Evolutionary conservation across 192 early-diverging fungal species (phyloP).

Genomic region (Lobosporangium transversale): DNA sequence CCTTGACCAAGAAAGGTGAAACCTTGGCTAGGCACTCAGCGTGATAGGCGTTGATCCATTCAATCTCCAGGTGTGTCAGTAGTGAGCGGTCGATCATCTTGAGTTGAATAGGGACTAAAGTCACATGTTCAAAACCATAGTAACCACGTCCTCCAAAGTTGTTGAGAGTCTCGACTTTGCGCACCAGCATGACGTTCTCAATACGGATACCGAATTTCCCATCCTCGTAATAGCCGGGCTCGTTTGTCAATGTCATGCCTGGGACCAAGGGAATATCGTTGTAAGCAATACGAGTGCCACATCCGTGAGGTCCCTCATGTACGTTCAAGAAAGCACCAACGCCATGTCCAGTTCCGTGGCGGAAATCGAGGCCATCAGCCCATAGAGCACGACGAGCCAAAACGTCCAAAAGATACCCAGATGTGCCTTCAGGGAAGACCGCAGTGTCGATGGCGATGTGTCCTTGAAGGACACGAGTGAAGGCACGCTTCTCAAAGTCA

Average conservation of each 20-base stretch:
- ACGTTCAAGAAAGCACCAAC: conserved; percentile 96
- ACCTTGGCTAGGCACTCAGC: conserved; percentile 78
- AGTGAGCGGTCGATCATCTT: conserved; percentile 81
- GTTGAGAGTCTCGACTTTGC: conserved; percentile 73
- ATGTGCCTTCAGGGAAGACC: conserved; percentile 89
- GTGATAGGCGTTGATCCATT: conserved; percentile 94
- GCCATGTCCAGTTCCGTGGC: conserved; percentile 98
- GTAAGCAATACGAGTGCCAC: conserved; percentile 78
- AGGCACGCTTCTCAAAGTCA: conserved; percentile 88
- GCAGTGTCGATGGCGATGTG: conserved; percentile 92
- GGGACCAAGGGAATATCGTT: conserved; percentile 81
- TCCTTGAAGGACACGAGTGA: conserved; percentile 98
- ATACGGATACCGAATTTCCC: conserved; percentile 97
- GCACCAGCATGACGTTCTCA: conserved; percentile 91
- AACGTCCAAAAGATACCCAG: conserved; percentile 91
- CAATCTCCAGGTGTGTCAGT: conserved; percentile 75
- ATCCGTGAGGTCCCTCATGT: conserved; percentile 96
- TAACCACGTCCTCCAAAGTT: conserved; percentile 89
- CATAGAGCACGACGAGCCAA: conserved; percentile 89
- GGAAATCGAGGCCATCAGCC: conserved; percentile 93
- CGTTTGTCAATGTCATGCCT: conserved; percentile 97
- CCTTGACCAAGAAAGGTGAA: conserved; percentile 77
- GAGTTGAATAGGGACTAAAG: conserved; percentile 87
- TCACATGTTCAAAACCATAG: conserved; percentile 93
- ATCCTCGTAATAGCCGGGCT: conserved; percentile 98